Evolutionary conservation across 2,329 filamentous ascomycete genomes (phyloP).

Genomic region (Hymenoscyphus fraxineus): DNA sequence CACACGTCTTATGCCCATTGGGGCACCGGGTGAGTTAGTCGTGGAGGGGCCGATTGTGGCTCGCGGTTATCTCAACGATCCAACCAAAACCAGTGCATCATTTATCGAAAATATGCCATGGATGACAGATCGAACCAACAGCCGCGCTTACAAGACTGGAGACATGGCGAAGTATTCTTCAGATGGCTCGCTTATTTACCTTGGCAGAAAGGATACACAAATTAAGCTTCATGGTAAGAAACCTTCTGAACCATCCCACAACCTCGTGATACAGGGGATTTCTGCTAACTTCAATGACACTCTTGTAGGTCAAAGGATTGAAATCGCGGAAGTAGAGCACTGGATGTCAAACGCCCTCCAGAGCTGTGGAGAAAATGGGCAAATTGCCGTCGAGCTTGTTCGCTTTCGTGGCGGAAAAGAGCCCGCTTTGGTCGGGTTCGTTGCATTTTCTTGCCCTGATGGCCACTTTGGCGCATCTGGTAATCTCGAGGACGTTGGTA

Average conservation of each 20-base stretch:
- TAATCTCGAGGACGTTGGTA: conserved; percentile 55
- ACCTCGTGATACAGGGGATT: too few relatives aligned
- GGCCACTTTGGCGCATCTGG: too few relatives aligned
- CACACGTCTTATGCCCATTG: conserved; percentile 18
- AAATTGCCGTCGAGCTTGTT: too few relatives aligned
- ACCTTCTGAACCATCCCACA: conserved; percentile 37
- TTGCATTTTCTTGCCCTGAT: too few relatives aligned
- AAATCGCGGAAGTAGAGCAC: conserved; percentile 42
- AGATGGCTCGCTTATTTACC: conserved; percentile 48
- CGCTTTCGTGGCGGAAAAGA: too few relatives aligned
- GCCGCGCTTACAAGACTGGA: conserved; percentile 53
- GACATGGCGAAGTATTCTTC: conserved; percentile 53
- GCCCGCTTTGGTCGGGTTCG: too few relatives aligned
- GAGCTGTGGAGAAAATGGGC: too few relatives aligned
- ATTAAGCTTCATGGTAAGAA: conserved; percentile 63
- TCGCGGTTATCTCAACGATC: conserved; percentile 54
- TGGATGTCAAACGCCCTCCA: too few relatives aligned
- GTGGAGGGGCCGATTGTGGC: conserved; percentile 51
- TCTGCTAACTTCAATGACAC: too few relatives aligned
- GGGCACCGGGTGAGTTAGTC: conserved; percentile 21
- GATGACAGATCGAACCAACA: not conserved
- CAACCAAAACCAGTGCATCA: not conserved
- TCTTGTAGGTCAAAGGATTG: too few relatives aligned
- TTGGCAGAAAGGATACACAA: conserved; percentile 63
- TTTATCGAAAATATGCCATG: not conserved